Evolutionary conservation across 2,329 filamentous ascomycete species (phyloP), one percentile per base, ranked within the genome.

Genomic region (Aureobasidium lini): DNA sequence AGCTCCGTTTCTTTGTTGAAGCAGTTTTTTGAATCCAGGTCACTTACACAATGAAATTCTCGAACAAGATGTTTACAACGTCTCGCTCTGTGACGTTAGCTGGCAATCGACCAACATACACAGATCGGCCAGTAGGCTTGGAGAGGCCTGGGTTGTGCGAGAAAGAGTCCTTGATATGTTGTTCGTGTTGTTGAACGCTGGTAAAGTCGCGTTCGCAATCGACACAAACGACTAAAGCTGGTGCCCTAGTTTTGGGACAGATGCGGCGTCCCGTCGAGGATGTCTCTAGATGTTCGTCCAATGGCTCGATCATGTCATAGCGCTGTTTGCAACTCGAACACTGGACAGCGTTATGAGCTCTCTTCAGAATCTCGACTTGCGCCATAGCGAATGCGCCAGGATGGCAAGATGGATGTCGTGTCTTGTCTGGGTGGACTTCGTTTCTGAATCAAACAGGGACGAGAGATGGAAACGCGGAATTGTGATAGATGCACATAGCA

Each of bases 251-350:
- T 2, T 43, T 57, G 40, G 40, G 39, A 57, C 52, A 57, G 31
- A 57, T 37, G 40, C 52, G 52, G 32, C 39, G 39, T 6, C 31
- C 42, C 31, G 40, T 57, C n/a, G 32, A 37, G 37, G 52, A 43
- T 43, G 50, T 54, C 34, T 54, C 16, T 31, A 57, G 32, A 18
- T 57, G 52, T n/a, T 34, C 15, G 40, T 44, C 40, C 52, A 57
- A 23, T 16, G n/a, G 11, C 6, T 57, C 52, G 31, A 42, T 46
- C 31, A 13, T 6, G 32, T 57, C 42, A 29, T 43, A 46, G 42
- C 52, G 52, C 15, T 57, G 40, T 46, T 46, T 57, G 42, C 52
- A 57, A 40, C 52, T 57, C 31, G 36, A 43, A 37, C 52, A 57
- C 11, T 34, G 32, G 3, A 57, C 52, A 5, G 52, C 39, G 16